Evolutionary conservation across 495 filamentous ascomycete genomes (phyloP).

Genomic region (Amniculicola lignicola): DNA sequence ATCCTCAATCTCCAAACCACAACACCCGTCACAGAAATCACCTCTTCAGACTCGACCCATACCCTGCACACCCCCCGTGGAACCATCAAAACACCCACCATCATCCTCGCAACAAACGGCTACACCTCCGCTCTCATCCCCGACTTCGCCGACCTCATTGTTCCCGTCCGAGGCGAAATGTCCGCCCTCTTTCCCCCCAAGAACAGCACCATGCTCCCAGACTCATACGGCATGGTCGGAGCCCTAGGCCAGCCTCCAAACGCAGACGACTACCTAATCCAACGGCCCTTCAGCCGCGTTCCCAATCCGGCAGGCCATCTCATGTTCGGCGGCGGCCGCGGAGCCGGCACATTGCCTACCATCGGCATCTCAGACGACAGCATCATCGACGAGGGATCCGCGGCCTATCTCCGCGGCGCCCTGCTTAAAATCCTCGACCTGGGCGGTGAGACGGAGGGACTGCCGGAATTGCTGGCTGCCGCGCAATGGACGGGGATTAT

Average conservation of each 20-base stretch:
- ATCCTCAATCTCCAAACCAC: constrained; percentile 70
- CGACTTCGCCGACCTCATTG: constrained; percentile 63
- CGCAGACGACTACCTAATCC: constrained; percentile 71
- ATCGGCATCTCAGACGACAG: constrained; percentile 58
- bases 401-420: constrained; percentile 50
- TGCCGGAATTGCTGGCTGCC: constrained; percentile 52
- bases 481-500: constrained; percentile 80
- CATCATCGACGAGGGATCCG: constrained; percentile 51
- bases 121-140: constrained; percentile 74
- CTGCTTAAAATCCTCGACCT: constrained; percentile 45
- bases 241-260: constrained; percentile 42
- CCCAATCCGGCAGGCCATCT: constrained; percentile 48
- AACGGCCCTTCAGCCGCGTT: constrained; percentile 47
- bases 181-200: constrained; percentile 60
- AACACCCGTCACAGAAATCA: constrained; percentile 59
- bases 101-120: constrained; percentile 76
- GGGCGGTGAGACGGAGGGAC: constrained; percentile 41
- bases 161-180: constrained; percentile 73
- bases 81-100: constrained; percentile 51
- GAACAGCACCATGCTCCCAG: constrained; percentile 41
- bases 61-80: constrained; percentile 63
- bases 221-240: constrained; percentile 62
- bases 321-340: constrained; percentile 64
- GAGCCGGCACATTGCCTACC: constrained; percentile 47
- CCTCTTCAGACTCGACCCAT: constrained; percentile 43